Conservation (phyloP, 176 grass and related monocot genomes). For the Alopecurus myosuroides region DNA sequence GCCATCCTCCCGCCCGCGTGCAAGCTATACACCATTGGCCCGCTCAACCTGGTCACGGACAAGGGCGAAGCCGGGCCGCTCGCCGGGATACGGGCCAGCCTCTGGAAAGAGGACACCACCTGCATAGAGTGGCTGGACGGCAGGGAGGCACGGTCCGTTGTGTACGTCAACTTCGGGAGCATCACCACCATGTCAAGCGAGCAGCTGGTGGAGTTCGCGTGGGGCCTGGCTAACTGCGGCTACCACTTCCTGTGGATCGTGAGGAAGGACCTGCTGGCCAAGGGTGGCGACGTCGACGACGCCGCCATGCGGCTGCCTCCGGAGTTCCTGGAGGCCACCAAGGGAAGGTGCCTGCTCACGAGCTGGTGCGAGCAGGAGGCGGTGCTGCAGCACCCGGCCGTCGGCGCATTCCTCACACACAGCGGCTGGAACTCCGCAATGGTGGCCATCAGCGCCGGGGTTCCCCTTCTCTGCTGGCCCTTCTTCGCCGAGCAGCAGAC, state of each 20-base stretch:
- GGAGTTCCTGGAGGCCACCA: background rate
- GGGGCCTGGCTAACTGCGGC: background rate
- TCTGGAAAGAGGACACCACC: background rate
- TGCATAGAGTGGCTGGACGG: conserved; percentile 11
- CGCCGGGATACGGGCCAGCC: background rate
- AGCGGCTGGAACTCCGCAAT: conserved; percentile 29
- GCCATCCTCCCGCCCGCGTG: background rate
- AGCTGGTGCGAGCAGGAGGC: conserved; percentile 37
- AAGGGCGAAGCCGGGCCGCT: background rate
- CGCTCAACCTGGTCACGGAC: too few species aligned
- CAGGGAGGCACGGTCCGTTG: conserved; percentile 5
- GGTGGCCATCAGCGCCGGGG: conserved; percentile 12
- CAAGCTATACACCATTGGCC: too few species aligned
- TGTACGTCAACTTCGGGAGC: conserved; percentile 62
- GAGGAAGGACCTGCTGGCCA: background rate
- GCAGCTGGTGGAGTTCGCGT: conserved; percentile 14
- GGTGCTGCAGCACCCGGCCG: conserved; percentile 28
- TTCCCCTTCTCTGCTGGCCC: conserved; percentile 27
- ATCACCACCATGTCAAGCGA: conserved; percentile 20
- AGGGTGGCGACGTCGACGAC: background rate
- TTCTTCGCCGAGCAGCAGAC: conserved; percentile 38
- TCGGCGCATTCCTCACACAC: conserved; percentile 37
- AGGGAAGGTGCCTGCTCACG: background rate
- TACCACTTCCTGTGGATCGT: conserved; percentile 1
- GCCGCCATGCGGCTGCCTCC: background rate